These are phyloP conservation scores for Cutaneotrichosporon cavernicola DNA, from an alignment of 1,284 basidiomycete species.

Conservation along the genomic window DNA sequence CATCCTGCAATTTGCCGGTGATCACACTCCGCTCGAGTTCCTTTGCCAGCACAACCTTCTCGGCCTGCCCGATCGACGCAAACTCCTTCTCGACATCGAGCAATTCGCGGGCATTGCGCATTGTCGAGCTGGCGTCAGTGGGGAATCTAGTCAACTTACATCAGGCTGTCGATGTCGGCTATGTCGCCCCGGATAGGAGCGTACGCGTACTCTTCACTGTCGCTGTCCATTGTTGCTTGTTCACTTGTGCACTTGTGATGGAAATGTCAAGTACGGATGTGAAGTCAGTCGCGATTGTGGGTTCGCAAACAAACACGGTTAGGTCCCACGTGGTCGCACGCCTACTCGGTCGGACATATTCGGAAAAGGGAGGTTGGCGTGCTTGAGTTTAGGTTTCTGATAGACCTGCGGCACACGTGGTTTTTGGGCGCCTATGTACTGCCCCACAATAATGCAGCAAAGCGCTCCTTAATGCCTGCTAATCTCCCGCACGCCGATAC, in stretches of 20 bases:
- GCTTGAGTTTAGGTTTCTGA: too few relatives aligned
- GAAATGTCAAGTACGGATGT: background rate
- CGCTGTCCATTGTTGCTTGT: background rate
- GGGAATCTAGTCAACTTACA: background rate
- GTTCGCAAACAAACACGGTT: background rate
- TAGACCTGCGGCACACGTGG: too few relatives aligned
- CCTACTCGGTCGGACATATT: too few relatives aligned
- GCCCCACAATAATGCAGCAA: too few relatives aligned
- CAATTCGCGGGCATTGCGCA: constrained; percentile 33
- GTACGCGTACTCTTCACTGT: constrained; percentile 7
- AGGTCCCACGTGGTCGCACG: too few relatives aligned
- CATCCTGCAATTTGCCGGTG: constrained; percentile 31
- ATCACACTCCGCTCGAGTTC: constrained; percentile 32
- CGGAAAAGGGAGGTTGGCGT: too few relatives aligned
- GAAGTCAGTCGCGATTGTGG: constrained; percentile 10
- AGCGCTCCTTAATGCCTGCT: too few relatives aligned
- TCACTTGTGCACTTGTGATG: background rate
- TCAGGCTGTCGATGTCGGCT: background rate
- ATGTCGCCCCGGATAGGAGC: background rate
- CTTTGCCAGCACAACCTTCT: constrained; percentile 38
- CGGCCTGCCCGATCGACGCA: constrained; percentile 31
- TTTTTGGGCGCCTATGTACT: too few relatives aligned
- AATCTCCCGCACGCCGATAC: too few relatives aligned
- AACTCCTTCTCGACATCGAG: constrained; percentile 32
- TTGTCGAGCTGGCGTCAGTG: constrained; percentile 2